Evolutionary conservation across 225 moss, liverwort and hornwort genomes (phyloP).

Genomic region (Thuidium tamariscinum): DNA sequence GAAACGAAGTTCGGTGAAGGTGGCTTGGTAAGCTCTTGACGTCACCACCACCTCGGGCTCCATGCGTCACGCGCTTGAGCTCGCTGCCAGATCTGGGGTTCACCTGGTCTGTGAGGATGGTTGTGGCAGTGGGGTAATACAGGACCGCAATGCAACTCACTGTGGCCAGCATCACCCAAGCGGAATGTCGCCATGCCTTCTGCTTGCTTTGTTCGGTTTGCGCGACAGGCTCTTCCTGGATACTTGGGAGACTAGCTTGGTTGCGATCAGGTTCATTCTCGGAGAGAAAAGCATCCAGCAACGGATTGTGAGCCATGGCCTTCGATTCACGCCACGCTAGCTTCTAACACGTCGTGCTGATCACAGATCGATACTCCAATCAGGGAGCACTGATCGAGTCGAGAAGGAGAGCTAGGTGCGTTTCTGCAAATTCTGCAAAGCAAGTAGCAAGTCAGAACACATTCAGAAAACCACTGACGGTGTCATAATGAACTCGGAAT

Average conservation of each 20-base stretch:
- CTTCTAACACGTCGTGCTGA: background rate
- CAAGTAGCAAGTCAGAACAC: background rate
- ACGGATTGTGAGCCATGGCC: background rate
- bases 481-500: background rate
- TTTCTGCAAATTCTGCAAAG: background rate
- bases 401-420: background rate
- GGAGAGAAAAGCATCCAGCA: background rate
- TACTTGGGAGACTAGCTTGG: background rate
- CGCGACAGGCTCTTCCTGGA: background rate
- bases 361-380: background rate
- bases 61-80: slow-evolving; percentile 23
- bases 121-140: background rate
- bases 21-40: background rate
- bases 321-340: background rate
- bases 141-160: slow-evolving; percentile 2
- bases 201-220: background rate
- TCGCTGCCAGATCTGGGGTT: background rate
- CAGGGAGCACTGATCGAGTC: background rate
- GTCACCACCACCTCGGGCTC: background rate
- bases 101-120: background rate
- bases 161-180: background rate
- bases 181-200: background rate
- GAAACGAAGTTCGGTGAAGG: slow-evolving; percentile 36
- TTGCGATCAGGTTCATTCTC: background rate
- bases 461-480: background rate